Conservation (phyloP, 148 eudicot species). For the Camellia sinensis region DNA sequence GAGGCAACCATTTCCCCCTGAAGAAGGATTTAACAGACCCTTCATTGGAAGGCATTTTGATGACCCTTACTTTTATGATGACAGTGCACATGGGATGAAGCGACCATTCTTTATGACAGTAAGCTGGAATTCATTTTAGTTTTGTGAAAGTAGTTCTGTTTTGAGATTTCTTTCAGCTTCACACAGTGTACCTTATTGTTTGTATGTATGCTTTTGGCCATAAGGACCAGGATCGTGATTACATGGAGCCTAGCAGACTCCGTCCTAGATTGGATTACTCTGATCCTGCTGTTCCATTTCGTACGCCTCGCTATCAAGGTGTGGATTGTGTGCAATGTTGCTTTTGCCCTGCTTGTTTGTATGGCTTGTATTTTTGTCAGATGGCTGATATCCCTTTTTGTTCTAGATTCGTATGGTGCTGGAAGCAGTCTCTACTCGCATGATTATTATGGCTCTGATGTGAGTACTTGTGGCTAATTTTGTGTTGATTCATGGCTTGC, state of each 20-base stretch:
- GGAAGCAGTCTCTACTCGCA: conserved; percentile 41
- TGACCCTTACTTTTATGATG: conserved; percentile 62
- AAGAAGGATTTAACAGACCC: conserved; percentile 51
- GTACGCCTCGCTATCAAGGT: conserved; percentile 57
- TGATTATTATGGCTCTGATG: conserved; percentile 74
- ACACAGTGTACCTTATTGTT: background rate
- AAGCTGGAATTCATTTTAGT: conserved; percentile 22
- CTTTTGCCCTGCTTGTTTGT: background rate
- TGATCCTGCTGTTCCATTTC: conserved; percentile 39
- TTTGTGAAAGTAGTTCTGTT: background rate
- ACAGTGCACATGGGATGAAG: conserved; percentile 53
- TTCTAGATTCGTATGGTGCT: conserved; percentile 47
- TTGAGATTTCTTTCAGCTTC: background rate
- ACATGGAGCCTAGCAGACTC: conserved; percentile 60
- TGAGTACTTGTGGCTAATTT: conserved; percentile 31
- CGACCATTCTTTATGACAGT: conserved; percentile 68
- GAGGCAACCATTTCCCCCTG: conserved; percentile 52
- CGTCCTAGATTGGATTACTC: conserved; percentile 71
- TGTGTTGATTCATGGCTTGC: background rate
- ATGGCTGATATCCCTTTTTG: conserved; percentile 7
- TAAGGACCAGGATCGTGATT: conserved; percentile 58
- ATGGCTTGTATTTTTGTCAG: background rate
- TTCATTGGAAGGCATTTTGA: conserved; percentile 55
- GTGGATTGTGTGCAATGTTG: conserved; percentile 13
- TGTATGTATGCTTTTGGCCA: conserved; percentile 8